Percentiles rank a stretch among this genome's conserved stretches.
phyloP scores from a whole-genome alignment of 257 asterid species.

The Nicotiana paniculata region DNA sequence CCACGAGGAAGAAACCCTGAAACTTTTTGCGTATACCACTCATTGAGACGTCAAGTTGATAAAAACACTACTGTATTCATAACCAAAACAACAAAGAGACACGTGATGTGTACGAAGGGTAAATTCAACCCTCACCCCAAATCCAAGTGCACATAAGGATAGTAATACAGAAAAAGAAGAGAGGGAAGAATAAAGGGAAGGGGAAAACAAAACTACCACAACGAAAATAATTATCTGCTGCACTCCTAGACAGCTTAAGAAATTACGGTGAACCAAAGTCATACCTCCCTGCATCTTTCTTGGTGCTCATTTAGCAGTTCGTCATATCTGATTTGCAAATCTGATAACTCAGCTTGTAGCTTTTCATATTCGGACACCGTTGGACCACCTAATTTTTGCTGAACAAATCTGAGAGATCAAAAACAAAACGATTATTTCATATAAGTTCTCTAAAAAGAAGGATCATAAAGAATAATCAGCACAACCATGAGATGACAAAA shows the following conservation, averaged over 20 bases:
- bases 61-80: no score
- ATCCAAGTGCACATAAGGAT: no score
- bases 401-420: constrained; percentile 58
- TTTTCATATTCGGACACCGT: constrained; percentile 71
- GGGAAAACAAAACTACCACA: not conserved
- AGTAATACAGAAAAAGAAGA: no score
- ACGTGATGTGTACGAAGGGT: not conserved
- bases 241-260: not conserved
- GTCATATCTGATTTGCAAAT: constrained; percentile 47
- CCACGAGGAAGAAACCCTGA: not conserved
- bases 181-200: not conserved
- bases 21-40: not conserved
- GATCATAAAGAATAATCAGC: not conserved
- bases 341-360: constrained; percentile 65
- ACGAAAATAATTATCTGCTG: not conserved
- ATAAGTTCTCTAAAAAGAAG: not conserved
- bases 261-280: not conserved
- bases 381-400: constrained; percentile 91
- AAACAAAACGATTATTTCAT: not conserved
- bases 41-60: not conserved
- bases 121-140: no score
- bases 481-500: not conserved
- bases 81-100: not conserved
- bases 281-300: constrained; percentile 73
- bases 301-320: constrained; percentile 63